Base-by-base conservation (phyloP, 2,329 filamentous ascomycete genomes). In the Capronia epimyces region DNA sequence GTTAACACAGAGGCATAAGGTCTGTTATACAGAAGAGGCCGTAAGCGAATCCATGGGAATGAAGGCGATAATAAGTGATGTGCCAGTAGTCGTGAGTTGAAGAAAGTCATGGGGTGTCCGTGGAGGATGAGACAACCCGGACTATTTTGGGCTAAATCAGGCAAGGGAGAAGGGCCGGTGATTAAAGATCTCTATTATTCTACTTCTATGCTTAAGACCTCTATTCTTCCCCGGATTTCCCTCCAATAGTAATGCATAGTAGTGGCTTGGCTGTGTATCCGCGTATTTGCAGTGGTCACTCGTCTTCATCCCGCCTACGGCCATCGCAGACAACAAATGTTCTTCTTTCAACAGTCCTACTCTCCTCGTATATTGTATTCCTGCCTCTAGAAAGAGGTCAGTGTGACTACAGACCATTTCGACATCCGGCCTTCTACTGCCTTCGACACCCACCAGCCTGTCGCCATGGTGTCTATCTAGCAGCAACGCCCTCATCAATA, bases 161-260 rank as follows among this genome's bases (percentile, higher is more conserved):
- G 24, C 10, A 5, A 27, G 24, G 5, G 24, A 5, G 24, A 27
- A n/a, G n/a, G n/a, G n/a, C n/a, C 24, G 8, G 13, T 13, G 9
- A 13, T n/a, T 5, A 43, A 43, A 18, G 3, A 29, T 43, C 24
- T 43, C 40, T 43, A 43, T 34, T 34, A 13, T 6, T 13, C 9
- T 13, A n/a, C 27, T 15, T 8, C 40, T 18, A 43, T 3, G 10
- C 25, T 8, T 6, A 29, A 43, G 8, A 10, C 5, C 41, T 32
- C 41, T 43, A 29, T 31, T 29, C n/a, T 43, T 41, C 41, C 41
- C 41, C 41, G 25, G 41, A 43, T 43, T 43, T 32, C 10, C 24
- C 10, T 43, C 20, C n/a, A 15, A 25, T 9, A 43, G 9, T 15
- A 18, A 16, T 15, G 20, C 15, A 40, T 18, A 40, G 20, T 18